These are phyloP conservation scores for Scleroderma citrinum DNA, from an alignment of 768 basidiomycete genomes.

Conservation along the genomic window DNA sequence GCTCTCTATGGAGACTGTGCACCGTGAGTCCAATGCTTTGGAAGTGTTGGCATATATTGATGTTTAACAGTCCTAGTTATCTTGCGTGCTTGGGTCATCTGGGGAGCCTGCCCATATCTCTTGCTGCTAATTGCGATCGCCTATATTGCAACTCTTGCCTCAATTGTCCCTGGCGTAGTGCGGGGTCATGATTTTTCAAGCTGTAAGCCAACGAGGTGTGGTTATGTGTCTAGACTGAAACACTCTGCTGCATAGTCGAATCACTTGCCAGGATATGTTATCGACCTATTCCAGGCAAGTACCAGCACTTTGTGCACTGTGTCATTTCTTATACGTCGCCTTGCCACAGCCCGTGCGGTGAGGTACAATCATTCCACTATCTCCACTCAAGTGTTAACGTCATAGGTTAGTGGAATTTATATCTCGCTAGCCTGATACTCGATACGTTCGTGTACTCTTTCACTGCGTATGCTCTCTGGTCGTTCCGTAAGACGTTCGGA, in stretches of 20 bases:
- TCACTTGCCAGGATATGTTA: background rate
- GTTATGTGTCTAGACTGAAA: background rate
- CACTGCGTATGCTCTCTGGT: background rate
- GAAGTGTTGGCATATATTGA: background rate
- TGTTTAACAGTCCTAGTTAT: constrained; percentile 5
- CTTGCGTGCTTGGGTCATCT: constrained; percentile 8
- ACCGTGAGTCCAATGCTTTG: background rate
- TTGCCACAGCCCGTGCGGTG: background rate
- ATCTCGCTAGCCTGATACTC: background rate
- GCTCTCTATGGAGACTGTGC: background rate
- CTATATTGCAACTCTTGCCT: background rate
- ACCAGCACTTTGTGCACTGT: background rate
- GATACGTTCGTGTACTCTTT: background rate
- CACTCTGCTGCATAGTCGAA: background rate
- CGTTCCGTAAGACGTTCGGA: background rate
- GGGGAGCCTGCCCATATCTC: background rate
- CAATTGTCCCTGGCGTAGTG: background rate
- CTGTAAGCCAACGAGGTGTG: background rate
- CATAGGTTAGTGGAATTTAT: background rate
- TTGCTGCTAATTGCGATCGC: background rate
- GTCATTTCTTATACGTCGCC: no score
- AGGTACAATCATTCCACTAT: background rate
- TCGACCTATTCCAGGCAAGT: background rate
- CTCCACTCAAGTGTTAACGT: background rate
- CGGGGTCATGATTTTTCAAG: background rate